Evolutionary conservation across 1,284 basidiomycete species (phyloP), one percentile per base, ranked within the genome.

Genomic region (Coniophora puteana): DNA sequence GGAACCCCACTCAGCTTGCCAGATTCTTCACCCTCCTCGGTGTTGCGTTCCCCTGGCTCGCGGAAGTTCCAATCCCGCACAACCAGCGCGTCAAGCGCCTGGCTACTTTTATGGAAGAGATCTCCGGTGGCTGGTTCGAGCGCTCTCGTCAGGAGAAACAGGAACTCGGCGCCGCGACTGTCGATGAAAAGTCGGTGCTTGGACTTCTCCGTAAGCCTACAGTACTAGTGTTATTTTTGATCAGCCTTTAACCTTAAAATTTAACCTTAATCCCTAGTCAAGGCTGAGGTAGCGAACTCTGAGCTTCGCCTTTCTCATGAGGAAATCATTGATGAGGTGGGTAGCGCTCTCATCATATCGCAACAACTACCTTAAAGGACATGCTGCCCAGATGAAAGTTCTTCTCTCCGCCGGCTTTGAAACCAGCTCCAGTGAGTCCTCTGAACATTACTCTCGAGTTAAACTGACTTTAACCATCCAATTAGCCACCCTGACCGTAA

Each of bases 321-420:
- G 23, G 86, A 90, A 55, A 75, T 88, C 20, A 53, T 80, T 38
- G 79, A 80, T 4, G 75, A 80, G 63, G 59, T 58, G 36, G 20
- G 7, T 14, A 6, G n/a, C 44, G 21, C 23, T 28, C 32, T 17
- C 6, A 30, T 23, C 32, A 7, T 35, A 8, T 20, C 17, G 8
- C 5, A 5, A 10, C n/a, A 10, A 35, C 10, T 20, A 35, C 23
- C 17, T 6, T 10, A 23, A 7, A 8, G 6, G n/a, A 14, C 5
- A 18, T 22, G 67, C 74, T 22, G 67, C 75, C 11, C 78, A 80
- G 46, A 74, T 80, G 71, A 68, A 76, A 38, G 78, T 76, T 5
- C 63, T 75, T 29, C 74, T 80, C 30, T 78, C 76, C 28, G 77
- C 77, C n/a, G 78, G 71, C 13, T 80, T 77, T 46, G 77, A 80